Conservation (phyloP, 805 yeast genomes). For the Kodamaea leandrae region DNA sequence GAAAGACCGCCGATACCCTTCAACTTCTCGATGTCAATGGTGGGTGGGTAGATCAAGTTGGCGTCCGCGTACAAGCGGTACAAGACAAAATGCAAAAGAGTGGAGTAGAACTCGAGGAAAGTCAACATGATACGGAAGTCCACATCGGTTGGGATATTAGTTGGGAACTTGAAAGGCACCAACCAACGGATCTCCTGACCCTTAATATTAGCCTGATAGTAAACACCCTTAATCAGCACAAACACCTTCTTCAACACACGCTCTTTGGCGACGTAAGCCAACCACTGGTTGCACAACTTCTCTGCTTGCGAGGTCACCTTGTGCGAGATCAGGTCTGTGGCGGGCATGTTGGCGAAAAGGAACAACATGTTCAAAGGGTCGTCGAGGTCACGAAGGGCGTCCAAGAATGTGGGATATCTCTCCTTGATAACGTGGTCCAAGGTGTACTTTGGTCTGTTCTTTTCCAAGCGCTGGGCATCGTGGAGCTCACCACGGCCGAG, state of each 20-base stretch:
- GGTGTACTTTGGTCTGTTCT: conserved; percentile 76
- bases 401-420: conserved; percentile 90
- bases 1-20: conserved; percentile 89
- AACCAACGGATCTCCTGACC: conserved; percentile 97
- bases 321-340: conserved; percentile 77
- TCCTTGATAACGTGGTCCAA: conserved; percentile 91
- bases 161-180: conserved; percentile 96
- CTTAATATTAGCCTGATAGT: conserved; percentile 82
- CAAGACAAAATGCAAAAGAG: conserved; percentile 82
- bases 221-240: conserved; percentile 95
- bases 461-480: conserved; percentile 83
- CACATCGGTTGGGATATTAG: conserved; percentile 87
- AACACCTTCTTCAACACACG: conserved; percentile 81
- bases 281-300: conserved; percentile 87
- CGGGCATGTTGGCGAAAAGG: conserved; percentile 91
- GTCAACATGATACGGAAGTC: conserved; percentile 97
- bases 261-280: conserved; percentile 87
- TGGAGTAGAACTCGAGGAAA: conserved; percentile 92
- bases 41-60: conserved; percentile 89
- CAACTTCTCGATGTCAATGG: conserved; percentile 64
- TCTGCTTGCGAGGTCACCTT: conserved; percentile 86
- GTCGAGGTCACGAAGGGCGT: conserved; percentile 89
- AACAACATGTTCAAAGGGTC: conserved; percentile 95
- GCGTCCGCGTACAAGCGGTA: conserved; percentile 83
- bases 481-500: conserved; percentile 88